Percentiles rank a stretch among this genome's conserved stretches.
These are phyloP conservation scores for Styphnolobium japonicum DNA, from an alignment of 306 rosid genomes.

Conservation along the genomic window DNA sequence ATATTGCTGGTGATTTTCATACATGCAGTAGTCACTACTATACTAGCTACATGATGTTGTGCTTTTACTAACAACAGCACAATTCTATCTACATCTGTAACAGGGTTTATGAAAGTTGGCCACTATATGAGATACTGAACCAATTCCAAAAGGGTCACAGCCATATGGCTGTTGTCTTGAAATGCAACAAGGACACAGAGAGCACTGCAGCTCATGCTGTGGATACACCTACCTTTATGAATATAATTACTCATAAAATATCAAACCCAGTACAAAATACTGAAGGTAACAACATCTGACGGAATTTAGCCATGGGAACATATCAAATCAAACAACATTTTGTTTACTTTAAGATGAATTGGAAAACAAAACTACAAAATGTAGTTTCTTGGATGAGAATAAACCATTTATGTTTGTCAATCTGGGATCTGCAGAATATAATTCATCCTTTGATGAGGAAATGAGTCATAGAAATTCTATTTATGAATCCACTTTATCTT, in stretches of 20 bases:
- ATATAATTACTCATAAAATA: slow-evolving; percentile 14
- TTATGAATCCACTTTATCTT: slow-evolving; percentile 17
- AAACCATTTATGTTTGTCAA: background rate
- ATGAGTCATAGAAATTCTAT: slow-evolving; percentile 20
- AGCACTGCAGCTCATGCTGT: slow-evolving; percentile 12
- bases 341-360: background rate
- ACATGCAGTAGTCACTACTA: background rate
- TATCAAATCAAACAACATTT: background rate
- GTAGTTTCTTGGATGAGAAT: background rate
- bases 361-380: background rate
- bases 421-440: slow-evolving; percentile 24
- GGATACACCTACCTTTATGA: slow-evolving; percentile 13
- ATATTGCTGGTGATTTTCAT: background rate
- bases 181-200: slow-evolving; percentile 27
- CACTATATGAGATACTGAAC: slow-evolving; percentile 73
- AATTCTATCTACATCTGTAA: background rate
- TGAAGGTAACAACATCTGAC: slow-evolving; percentile 35
- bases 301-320: background rate
- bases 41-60: background rate
- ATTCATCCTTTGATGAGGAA: slow-evolving; percentile 20
- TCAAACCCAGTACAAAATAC: slow-evolving; percentile 9
- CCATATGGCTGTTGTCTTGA: slow-evolving; percentile 81
- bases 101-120: slow-evolving; percentile 75
- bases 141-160: slow-evolving; percentile 73
- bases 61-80: background rate